Percentiles rank a stretch among this genome's conserved stretches.
These are phyloP conservation scores for Kluyveromyces sp. DNA, from an alignment of 1,139 yeast genomes.

Conservation along the genomic window DNA sequence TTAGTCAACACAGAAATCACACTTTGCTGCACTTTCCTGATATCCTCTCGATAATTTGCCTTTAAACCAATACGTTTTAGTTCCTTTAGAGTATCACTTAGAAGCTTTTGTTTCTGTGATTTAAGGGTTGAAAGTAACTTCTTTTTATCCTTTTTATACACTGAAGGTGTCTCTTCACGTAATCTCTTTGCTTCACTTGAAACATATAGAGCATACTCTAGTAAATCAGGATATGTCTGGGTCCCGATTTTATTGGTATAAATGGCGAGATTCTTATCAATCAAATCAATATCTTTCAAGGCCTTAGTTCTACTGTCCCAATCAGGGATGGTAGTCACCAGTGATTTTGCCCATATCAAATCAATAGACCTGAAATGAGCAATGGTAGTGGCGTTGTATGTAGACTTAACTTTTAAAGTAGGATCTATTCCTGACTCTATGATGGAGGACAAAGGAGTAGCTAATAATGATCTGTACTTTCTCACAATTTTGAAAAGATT, in stretches of 20 bases:
- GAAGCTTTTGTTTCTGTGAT: conserved; percentile 66
- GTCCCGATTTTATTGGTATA: conserved; percentile 37
- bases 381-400: conserved; percentile 8
- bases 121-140: conserved; percentile 65
- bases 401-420: conserved; percentile 13
- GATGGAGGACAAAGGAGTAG: conserved; percentile 44
- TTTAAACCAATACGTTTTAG: conserved; percentile 70
- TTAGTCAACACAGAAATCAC: conserved; percentile 56
- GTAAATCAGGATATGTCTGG: conserved; percentile 33
- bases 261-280: conserved; percentile 49
- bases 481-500: conserved; percentile 76
- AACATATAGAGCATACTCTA: conserved; percentile 48
- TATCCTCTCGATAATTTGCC: conserved; percentile 56
- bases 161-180: conserved; percentile 68
- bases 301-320: conserved; percentile 54
- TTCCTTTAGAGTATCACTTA: conserved; percentile 72
- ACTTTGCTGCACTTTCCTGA: conserved; percentile 52
- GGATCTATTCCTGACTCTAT: conserved; percentile 55
- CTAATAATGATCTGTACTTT: conserved; percentile 64
- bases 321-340: conserved; percentile 28
- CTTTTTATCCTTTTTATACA: conserved; percentile 65
- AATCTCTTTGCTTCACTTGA: conserved; percentile 54
- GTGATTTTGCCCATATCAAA: conserved; percentile 10
- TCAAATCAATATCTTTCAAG: conserved; percentile 42
- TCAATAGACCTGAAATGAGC: conserved; percentile 10